Percentiles rank a stretch among this genome's conserved stretches.
Conservation (phyloP, 495 filamentous ascomycete genomes). For the Xylaria intraflava region DNA sequence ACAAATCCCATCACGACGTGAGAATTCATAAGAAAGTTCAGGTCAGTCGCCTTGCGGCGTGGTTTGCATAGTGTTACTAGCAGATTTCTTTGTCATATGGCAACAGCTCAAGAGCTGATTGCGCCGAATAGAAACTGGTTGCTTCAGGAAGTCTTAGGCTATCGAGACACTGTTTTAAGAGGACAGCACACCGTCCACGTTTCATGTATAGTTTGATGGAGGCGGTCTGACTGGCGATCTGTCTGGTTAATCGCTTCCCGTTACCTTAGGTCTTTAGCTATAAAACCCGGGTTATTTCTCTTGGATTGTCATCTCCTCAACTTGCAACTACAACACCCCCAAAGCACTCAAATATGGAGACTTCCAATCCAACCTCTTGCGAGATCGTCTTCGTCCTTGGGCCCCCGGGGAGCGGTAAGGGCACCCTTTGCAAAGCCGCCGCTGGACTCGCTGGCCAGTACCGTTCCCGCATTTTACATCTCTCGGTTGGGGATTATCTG, state of each 20-base stretch:
- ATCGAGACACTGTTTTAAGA: not conserved
- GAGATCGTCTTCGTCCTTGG: conserved; percentile 24
- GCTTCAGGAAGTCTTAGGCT: not conserved
- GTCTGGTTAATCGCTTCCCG: too few relatives aligned
- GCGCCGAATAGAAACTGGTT: not conserved
- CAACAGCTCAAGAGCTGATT: too few relatives aligned
- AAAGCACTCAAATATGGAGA: conserved; percentile 1
- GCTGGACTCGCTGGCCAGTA: not conserved
- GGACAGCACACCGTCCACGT: not conserved
- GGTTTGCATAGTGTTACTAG: too few relatives aligned
- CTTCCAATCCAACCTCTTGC: not conserved
- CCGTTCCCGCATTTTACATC: conserved; percentile 29
- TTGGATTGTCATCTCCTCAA: not conserved
- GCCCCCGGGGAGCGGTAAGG: conserved; percentile 34
- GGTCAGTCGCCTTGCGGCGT: too few relatives aligned
- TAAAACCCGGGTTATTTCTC: not conserved
- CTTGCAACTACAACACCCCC: not conserved
- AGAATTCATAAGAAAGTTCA: too few relatives aligned
- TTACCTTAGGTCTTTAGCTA: not conserved
- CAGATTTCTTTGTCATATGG: too few relatives aligned
- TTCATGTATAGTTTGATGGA: too few relatives aligned
- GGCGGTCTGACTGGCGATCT: too few relatives aligned
- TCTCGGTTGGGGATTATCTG: conserved; percentile 37
- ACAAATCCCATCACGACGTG: too few relatives aligned
- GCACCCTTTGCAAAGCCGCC: conserved; percentile 27